Evolutionary conservation across 305 asterid genomes (phyloP).

Genomic region (Caryopteris hybrid): DNA sequence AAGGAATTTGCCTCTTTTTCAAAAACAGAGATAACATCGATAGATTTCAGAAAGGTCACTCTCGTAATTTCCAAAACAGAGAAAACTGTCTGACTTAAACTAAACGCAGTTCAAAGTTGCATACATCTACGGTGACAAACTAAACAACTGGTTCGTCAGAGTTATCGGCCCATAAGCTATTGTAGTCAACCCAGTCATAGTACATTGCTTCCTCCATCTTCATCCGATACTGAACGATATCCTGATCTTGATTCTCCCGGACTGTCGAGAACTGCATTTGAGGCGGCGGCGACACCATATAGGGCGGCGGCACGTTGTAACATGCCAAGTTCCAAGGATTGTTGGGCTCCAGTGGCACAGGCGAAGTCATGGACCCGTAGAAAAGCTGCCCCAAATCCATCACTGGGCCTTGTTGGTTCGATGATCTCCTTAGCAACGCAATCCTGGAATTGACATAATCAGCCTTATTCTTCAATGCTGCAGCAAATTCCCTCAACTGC

Average conservation of each 20-base stretch:
- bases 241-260: conserved; percentile 10
- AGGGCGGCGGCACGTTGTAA: conserved; percentile 15
- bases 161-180: no score
- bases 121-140: no score
- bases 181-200: neutral
- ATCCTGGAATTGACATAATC: conserved; percentile 30
- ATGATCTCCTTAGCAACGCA: neutral
- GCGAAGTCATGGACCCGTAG: neutral
- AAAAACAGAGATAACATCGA: no score
- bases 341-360: neutral
- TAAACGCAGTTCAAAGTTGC: no score
- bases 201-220: neutral
- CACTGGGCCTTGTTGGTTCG: neutral
- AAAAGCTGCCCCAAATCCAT: conserved; percentile 8
- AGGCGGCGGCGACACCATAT: conserved; percentile 11
- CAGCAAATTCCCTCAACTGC: conserved; percentile 33
- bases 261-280: no score
- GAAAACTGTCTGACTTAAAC: no score
- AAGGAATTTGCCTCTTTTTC: no score
- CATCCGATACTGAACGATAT: conserved; percentile 11
- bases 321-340: neutral
- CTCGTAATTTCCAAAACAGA: no score
- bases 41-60: no score
- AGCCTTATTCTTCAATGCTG: conserved; percentile 21
- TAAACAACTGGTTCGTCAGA: no score